Evolutionary conservation across 768 basidiomycete genomes (phyloP).

Genomic region (Auriscalpium vulgare): DNA sequence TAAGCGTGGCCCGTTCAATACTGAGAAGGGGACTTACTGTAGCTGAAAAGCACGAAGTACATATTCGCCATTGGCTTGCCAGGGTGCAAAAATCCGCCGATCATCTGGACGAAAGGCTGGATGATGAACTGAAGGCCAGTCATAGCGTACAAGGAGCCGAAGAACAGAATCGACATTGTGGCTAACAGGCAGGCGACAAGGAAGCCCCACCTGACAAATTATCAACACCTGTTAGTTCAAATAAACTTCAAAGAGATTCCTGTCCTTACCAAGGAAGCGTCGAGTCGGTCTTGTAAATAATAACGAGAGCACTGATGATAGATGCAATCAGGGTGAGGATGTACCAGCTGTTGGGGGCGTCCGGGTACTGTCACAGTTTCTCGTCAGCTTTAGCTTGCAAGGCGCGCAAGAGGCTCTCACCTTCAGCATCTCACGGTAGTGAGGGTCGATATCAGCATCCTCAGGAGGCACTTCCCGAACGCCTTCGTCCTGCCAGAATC

Average conservation of each 20-base stretch:
- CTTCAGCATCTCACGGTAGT: constrained; percentile 44
- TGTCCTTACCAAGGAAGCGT: constrained; percentile 36
- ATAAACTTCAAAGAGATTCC: not conserved
- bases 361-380: constrained; percentile 22
- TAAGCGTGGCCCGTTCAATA: not conserved
- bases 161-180: constrained; percentile 38
- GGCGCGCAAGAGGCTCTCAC: constrained; percentile 12
- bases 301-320: constrained; percentile 30
- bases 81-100: constrained; percentile 26
- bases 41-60: constrained; percentile 39
- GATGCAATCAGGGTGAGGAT: constrained; percentile 14
- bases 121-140: constrained; percentile 38
- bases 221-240: not conserved
- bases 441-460: constrained; percentile 35
- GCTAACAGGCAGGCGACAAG: constrained; percentile 34
- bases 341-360: constrained; percentile 29
- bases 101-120: constrained; percentile 44
- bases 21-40: constrained; percentile 23
- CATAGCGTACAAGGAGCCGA: constrained; percentile 38
- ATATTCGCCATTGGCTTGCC: constrained; percentile 28
- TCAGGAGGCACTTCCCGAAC: constrained; percentile 17
- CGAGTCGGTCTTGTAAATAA: constrained; percentile 41
- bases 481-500: constrained; percentile 35
- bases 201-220: constrained; percentile 34
- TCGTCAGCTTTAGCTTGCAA: too few species aligned